Evolutionary conservation across 2,329 filamentous ascomycete species (phyloP), one percentile per base, ranked within the genome.

Genomic region (Karstenula rhodostoma): DNA sequence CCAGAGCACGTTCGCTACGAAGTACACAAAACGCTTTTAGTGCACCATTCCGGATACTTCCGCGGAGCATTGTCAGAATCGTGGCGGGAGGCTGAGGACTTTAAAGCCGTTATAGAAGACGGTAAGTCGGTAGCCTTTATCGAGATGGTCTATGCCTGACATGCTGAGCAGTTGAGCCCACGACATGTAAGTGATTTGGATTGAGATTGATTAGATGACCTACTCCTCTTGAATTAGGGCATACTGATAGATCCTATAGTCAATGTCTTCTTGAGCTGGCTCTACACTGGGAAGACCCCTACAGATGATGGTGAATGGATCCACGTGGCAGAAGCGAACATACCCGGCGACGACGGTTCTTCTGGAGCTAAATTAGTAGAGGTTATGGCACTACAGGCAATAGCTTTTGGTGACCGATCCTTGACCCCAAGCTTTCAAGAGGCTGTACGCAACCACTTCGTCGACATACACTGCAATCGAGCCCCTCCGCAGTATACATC

Each of bases 341-440:
- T 35, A 13, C 5, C 13, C 10, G 32, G 9, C 7, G 42, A 37
- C 5, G 2, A 27, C 10, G 25, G 12, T 5, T 22, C 10, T 9
- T 19, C n/a, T n/a, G n/a, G 9, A 22, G 33, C 15, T 2, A 12
- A 33, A 25, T 6, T 13, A 17, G 22, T 19, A 27, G 37, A 54
- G n/a, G 37, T 54, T 33, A 17, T 23, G 13, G 8, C 2, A 17
- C 10, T 51, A 19, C 25, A 51, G 25, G n/a, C 32, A 17, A 40
- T 51, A n/a, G 49, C 40, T 4, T 51, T 51, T 33, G 49, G 49
- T 13, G 49, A 51, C 33, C 17, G 49, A 3, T 37, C 40, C 19
- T 33, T 51, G 15, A 33, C 19, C 12, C 32, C 32, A 22, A 4
- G 19, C 8, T 51, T 51, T 32, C 49, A 29, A 6, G 33, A 10